Evolutionary conservation across 176 grass and related monocot species (phyloP).

Genomic region (Ensete glaucum): DNA sequence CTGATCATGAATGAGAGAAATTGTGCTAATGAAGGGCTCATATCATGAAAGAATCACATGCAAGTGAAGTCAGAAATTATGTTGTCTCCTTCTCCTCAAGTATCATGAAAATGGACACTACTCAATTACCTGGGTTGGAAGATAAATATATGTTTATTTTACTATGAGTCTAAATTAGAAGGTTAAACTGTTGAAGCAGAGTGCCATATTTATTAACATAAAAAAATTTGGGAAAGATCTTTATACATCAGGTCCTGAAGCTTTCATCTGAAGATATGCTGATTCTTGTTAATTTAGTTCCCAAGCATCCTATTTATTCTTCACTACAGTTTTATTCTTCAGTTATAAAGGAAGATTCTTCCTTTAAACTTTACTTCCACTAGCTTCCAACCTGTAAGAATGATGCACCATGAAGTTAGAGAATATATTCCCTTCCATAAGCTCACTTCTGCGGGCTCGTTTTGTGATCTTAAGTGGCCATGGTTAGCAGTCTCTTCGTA

Average conservation of each 20-base stretch:
- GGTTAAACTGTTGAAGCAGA: neutral
- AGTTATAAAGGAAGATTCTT: neutral
- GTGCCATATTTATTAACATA: neutral
- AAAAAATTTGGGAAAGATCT: neutral
- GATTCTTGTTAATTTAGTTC: neutral
- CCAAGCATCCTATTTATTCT: neutral
- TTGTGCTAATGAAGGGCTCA: too few relatives aligned
- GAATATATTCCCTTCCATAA: conserved; percentile 53
- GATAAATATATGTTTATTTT: neutral
- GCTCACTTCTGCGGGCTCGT: conserved; percentile 3
- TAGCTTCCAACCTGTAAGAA: conserved; percentile 22
- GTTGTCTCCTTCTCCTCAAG: neutral
- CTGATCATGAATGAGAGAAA: too few relatives aligned
- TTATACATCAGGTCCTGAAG: neutral
- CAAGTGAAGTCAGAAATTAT: neutral
- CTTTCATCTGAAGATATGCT: neutral
- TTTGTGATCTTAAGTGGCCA: conserved; percentile 7
- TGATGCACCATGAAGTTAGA: conserved; percentile 7
- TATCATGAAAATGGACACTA: neutral
- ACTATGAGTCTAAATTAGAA: neutral
- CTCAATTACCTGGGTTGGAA: neutral
- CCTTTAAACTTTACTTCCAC: neutral
- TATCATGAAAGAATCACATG: too few relatives aligned
- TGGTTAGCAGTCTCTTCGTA: conserved; percentile 8
- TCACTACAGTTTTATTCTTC: neutral